These are phyloP conservation scores for Russula sp. DNA, from an alignment of 768 basidiomycete genomes.

Conservation along the genomic window DNA sequence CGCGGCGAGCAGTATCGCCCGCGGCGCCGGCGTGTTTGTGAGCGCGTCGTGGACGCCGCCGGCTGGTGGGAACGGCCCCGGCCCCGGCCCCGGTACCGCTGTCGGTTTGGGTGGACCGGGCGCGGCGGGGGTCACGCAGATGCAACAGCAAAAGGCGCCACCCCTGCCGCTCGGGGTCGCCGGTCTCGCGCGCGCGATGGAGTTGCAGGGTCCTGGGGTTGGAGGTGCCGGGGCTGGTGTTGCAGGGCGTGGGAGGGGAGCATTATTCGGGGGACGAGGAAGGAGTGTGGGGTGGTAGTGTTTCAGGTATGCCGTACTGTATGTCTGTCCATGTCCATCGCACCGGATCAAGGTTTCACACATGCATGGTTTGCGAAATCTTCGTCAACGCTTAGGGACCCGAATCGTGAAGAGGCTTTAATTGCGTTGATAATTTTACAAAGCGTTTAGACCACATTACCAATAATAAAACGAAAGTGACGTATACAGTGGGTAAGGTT, in stretches of 20 bases:
- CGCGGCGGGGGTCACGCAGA: constrained; percentile 17
- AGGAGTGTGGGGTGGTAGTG: constrained; percentile 19
- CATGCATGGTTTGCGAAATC: no score
- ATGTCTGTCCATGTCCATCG: neutral
- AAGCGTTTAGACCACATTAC: neutral
- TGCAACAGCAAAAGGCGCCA: constrained; percentile 28
- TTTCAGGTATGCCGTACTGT: neutral
- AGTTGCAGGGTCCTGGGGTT: constrained; percentile 17
- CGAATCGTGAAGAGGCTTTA: constrained; percentile 3
- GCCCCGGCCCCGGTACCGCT: neutral
- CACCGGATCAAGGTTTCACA: neutral
- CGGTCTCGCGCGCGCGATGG: constrained; percentile 14
- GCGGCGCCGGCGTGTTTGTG: constrained; percentile 14
- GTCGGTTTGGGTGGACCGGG: constrained; percentile 11
- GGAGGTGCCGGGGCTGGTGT: constrained; percentile 2
- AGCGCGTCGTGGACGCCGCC: constrained; percentile 17
- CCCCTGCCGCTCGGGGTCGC: constrained; percentile 29
- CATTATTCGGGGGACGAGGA: constrained; percentile 21
- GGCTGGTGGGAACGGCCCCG: constrained; percentile 12
- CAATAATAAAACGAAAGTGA: neutral
- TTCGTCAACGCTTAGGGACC: neutral
- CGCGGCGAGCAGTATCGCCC: neutral
- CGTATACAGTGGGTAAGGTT: constrained; percentile 4
- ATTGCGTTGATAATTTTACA: constrained; percentile 1
- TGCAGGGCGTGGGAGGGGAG: constrained; percentile 16